Evolutionary conservation across 176 grass and related monocot species (phyloP), one percentile per base, ranked within the genome.

Genomic region (Canna indica): DNA sequence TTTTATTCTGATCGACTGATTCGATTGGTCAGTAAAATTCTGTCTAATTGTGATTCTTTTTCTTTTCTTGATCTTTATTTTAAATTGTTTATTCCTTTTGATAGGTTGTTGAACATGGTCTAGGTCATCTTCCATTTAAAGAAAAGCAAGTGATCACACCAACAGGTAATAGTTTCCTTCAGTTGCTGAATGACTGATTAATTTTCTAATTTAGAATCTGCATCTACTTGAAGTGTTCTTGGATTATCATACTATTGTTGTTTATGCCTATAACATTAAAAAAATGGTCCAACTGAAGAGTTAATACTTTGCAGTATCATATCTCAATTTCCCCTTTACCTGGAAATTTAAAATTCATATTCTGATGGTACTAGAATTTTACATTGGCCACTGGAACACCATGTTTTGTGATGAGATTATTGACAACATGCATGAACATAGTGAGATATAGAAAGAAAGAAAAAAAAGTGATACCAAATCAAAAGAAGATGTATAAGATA

Each of bases 1-100:
- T 96, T 96, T 76, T 96, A 96, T 82, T 84, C 92, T 71, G 92
- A 96, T 85, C 73, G 92, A 50, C 26, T 96, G 76, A 96, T 91
- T 81, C 88, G 92, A 39, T 81, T 96, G 88, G 92, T 96, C 65
- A 74, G 57, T 31, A 35, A 10, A 45, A 41, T 14, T 22, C 58
- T 81, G 73, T 12, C 22, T 72, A 46, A 26, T 73, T 85, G 3
- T 79, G 30, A 20, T 57, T 28, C 36, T 72, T 5, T 27, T 35
- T 32, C 47, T 81, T 73, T 29, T 65, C 47, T n/a, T 31, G 8
- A 36, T 61, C 10, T 25, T 48, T 64, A 64, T 61, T 64, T 20
- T 75, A 36, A 45, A 64, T 62, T 29, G 18, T 3, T 10, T 25
- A 52, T 79, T 81, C 73, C 12, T 72, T 29, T 64, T 85, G 56